Evolutionary conservation across 2,329 filamentous ascomycete species (phyloP).

Genomic region (Moelleriella libera): DNA sequence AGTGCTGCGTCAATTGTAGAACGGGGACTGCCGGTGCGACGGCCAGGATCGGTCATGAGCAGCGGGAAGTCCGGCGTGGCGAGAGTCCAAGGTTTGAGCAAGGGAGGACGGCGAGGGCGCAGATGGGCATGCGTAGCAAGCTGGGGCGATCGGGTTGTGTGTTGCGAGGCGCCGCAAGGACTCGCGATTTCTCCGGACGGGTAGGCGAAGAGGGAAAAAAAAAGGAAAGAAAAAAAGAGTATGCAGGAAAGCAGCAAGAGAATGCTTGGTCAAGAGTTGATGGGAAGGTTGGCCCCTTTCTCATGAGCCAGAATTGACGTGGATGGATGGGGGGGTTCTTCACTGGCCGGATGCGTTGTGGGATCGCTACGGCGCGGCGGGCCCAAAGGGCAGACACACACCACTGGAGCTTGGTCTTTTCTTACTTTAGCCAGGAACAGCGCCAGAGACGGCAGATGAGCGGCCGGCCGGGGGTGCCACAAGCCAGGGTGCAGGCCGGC

Average conservation of each 20-base stretch:
- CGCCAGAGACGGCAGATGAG: too few species aligned
- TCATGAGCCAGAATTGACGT: not conserved
- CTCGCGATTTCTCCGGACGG: too few species aligned
- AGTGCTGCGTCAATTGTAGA: not conserved
- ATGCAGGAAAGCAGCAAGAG: not conserved
- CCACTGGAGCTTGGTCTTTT: too few species aligned
- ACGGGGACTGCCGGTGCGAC: not conserved
- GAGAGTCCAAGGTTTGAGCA: not conserved
- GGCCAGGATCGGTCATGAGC: slow-evolving; percentile 4
- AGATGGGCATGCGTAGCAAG: not conserved
- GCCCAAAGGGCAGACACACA: too few species aligned
- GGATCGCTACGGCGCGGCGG: not conserved
- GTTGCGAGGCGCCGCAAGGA: too few species aligned
- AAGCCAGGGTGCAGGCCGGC: too few species aligned
- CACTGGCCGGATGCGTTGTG: not conserved
- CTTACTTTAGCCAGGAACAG: too few species aligned
- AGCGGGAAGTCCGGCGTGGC: not conserved
- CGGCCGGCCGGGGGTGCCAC: too few species aligned
- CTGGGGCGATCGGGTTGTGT: too few species aligned
- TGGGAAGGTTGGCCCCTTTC: not conserved
- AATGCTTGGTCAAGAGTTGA: not conserved
- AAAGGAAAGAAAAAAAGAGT: not conserved
- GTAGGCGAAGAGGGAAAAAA: not conserved
- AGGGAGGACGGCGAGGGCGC: not conserved
- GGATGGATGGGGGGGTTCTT: not conserved